Percentiles rank a stretch among this genome's conserved stretches.
Evolutionary conservation across 2,329 filamentous ascomycete species (phyloP).

Genomic region (Ceratocystis variospora): DNA sequence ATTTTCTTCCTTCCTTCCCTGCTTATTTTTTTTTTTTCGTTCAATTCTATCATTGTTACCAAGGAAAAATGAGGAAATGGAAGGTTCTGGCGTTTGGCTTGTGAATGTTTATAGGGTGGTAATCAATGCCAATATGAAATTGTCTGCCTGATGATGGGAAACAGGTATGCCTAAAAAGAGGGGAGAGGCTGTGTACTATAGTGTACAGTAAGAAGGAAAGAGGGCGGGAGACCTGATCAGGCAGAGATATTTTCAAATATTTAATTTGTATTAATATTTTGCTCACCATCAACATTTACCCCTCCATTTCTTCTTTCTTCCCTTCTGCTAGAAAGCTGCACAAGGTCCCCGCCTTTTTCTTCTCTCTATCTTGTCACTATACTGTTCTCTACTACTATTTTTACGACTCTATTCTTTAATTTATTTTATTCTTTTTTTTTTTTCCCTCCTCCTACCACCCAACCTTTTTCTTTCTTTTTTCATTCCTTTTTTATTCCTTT

Average conservation of each 20-base stretch:
- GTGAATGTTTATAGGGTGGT: not conserved
- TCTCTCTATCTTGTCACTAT: not conserved
- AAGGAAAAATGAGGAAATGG: not conserved
- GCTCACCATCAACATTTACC: not conserved
- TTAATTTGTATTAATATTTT: not conserved
- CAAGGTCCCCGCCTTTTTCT: constrained; percentile 6
- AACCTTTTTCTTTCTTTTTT: constrained; percentile 6
- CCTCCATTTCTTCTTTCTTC: not conserved
- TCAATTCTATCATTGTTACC: not conserved
- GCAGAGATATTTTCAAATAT: not conserved
- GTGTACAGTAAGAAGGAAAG: too few species aligned
- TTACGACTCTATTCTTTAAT: constrained; percentile 4
- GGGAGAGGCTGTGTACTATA: too few species aligned
- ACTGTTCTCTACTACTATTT: too few species aligned
- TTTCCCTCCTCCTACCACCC: constrained; percentile 9
- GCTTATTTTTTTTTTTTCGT: constrained; percentile 7
- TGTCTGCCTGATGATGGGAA: not conserved
- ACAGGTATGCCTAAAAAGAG: too few species aligned
- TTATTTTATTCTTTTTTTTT: constrained; percentile 18
- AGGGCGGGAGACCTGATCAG: not conserved
- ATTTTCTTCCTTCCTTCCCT: constrained; percentile 6
- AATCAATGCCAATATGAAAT: not conserved
- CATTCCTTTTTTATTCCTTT: too few species aligned
- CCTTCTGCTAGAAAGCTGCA: not conserved
- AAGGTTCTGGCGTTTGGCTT: not conserved